Conservation (phyloP, 1,284 basidiomycete species). For the Ustanciosporium gigantosporum region DNA sequence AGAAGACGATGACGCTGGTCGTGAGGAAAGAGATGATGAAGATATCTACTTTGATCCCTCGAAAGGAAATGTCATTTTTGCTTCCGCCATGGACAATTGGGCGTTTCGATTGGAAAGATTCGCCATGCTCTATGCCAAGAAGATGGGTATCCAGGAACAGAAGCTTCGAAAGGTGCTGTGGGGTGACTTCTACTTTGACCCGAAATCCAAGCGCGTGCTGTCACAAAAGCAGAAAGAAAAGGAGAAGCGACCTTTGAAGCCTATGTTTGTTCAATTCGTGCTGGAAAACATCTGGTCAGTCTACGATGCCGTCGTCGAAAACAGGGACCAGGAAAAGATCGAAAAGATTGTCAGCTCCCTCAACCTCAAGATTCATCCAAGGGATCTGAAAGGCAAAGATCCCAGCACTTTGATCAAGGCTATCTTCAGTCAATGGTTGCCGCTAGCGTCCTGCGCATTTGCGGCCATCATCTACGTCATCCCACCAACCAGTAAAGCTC, state of each 20-base stretch:
- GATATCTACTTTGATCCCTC: conserved; percentile 97
- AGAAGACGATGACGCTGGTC: conserved; percentile 30
- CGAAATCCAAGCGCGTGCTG: conserved; percentile 91
- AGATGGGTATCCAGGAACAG: conserved; percentile 86
- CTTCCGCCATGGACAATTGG: conserved; percentile 96
- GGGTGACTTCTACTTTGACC: conserved; percentile 97
- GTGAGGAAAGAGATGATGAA: conserved; percentile 84
- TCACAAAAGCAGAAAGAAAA: conserved; percentile 81
- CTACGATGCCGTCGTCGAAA: conserved; percentile 65
- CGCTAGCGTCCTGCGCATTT: conserved; percentile 88
- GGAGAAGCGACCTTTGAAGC: conserved; percentile 75
- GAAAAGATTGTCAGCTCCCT: conserved; percentile 84
- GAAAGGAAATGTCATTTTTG: conserved; percentile 93
- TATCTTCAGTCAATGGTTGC: conserved; percentile 95
- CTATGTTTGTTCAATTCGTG: conserved; percentile 97
- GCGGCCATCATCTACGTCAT: conserved; percentile 89
- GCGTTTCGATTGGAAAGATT: conserved; percentile 94
- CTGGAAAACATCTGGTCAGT: conserved; percentile 97
- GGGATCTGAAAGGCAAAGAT: conserved; percentile 92
- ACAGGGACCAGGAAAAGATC: conserved; percentile 69
- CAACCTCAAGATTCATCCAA: conserved; percentile 79
- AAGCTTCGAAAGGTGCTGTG: conserved; percentile 87
- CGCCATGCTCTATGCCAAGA: conserved; percentile 86
- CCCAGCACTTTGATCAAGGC: conserved; percentile 77
- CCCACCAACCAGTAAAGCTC: conserved; percentile 81